Evolutionary conservation across 495 filamentous ascomycete species (phyloP).

Genomic region (Aspergillus bertholletiae): DNA sequence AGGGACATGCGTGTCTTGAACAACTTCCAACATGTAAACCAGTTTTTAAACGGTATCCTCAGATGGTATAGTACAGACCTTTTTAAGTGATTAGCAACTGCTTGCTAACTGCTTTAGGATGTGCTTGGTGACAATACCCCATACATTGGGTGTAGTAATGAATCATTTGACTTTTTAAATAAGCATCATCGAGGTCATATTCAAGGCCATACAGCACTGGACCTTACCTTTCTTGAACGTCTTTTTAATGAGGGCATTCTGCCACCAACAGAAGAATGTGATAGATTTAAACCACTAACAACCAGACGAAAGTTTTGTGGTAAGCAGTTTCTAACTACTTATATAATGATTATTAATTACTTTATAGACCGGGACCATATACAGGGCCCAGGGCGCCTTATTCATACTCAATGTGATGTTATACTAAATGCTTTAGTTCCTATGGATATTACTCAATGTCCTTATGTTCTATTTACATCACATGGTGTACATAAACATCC

Average conservation of each 20-base stretch:
- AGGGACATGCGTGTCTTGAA: conserved; percentile 3
- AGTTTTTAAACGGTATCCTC: neutral
- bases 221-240: conserved; percentile 4
- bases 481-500: conserved; percentile 6
- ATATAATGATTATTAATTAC: neutral
- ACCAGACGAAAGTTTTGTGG: conserved; percentile 2
- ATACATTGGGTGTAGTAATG: neutral
- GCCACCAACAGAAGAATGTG: conserved; percentile 2
- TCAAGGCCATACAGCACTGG: neutral
- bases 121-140: neutral
- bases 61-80: neutral
- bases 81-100: neutral
- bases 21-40: too few species aligned
- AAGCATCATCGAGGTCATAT: neutral
- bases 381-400: conserved; percentile 1
- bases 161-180: neutral
- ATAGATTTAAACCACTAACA: neutral
- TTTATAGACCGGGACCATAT: neutral
- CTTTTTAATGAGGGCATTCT: neutral
- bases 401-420: conserved; percentile 1
- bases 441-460: conserved; percentile 3
- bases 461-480: conserved; percentile 9
- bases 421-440: conserved; percentile 7
- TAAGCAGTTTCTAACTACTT: conserved; percentile 1
- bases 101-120: neutral